Evolutionary conservation across 345 rosid genomes (phyloP).

Genomic region (Citrus australasica): DNA sequence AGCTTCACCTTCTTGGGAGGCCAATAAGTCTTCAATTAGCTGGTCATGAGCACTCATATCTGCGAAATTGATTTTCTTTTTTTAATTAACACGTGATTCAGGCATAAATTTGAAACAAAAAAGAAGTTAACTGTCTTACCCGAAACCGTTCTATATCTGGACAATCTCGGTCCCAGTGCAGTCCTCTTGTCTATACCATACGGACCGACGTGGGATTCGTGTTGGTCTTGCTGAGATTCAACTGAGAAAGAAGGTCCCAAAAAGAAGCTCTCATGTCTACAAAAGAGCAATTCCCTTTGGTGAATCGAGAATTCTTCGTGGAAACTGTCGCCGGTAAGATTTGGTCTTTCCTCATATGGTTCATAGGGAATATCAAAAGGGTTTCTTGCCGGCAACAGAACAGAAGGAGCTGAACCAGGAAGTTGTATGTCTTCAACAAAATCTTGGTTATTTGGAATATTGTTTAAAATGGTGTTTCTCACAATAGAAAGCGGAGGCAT

Average conservation of each 20-base stretch:
- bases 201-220: not conserved
- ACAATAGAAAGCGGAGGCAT: conserved; percentile 44
- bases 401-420: conserved; percentile 90
- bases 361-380: conserved; percentile 91
- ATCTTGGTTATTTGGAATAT: conserved; percentile 17
- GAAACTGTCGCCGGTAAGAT: conserved; percentile 60
- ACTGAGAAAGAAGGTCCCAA: conserved; percentile 31
- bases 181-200: conserved; percentile 6
- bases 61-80: conserved; percentile 16
- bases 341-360: conserved; percentile 73
- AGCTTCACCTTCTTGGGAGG: conserved; percentile 14
- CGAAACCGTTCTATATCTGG: conserved; percentile 12
- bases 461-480: conserved; percentile 35
- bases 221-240: conserved; percentile 29
- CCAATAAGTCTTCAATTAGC: conserved; percentile 23
- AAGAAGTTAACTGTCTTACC: conserved; percentile 21
- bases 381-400: conserved; percentile 53
- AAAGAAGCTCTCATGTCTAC: conserved; percentile 79
- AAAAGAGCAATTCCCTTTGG: conserved; percentile 52
- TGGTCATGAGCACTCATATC: conserved; percentile 37
- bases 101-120: not conserved
- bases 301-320: conserved; percentile 56
- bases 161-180: conserved; percentile 3
- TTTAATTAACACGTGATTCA: not conserved
- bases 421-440: conserved; percentile 26